Base-by-base conservation (phyloP, 225 moss, liverwort and hornwort genomes). In the Lunularia cruciata region DNA sequence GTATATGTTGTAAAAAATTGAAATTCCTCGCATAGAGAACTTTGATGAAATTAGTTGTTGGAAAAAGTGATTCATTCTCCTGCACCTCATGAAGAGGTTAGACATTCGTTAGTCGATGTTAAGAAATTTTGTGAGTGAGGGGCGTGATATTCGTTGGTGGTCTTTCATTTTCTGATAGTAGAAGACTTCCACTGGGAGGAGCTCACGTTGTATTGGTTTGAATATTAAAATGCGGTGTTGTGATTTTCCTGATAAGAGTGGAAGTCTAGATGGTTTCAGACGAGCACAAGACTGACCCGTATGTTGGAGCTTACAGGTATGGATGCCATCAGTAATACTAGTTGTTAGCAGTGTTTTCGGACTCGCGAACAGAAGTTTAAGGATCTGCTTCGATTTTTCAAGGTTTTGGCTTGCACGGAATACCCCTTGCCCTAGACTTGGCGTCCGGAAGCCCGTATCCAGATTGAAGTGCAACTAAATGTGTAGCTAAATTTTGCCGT, bases 1-100 rank as follows among this genome's bases (percentile, higher is more conserved):
- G 54, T 54, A 54, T 54, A 54, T 54, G 54, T 26, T 54, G 54
- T 54, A 54, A 54, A 28, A 54, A 54, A 54, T 54, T 54, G 54
- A 54, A 54, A 54, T 54, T 54, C 54, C 54, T 54, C 54, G 54
- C 54, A 54, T 54, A 54, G 54, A 54, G 54, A 54, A 54, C 27
- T 54, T 54, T 54, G 54, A 54, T 54, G 54, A 54, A 7, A 28
- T 28, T 54, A 54, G 54, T 54, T 25, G 25, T 26, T 54, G 25
- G 14, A 54, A 54, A 28, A 54, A 25, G 54, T 54, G 54, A 54
- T 54, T 5, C 25, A 48, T 54, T 26, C 54, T 54, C 54, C 54
- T 54, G 54, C 54, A 26, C 27, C 54, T 54, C 54, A 54, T 54
- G 54, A 54, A 54, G 54, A 54, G 54, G 54, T 54, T 54, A 54